A percentile compares a stretch with the other conserved stretches of the same genome.
Conservation (phyloP, 345 rosid species). For the Kandelia obovata region DNA sequence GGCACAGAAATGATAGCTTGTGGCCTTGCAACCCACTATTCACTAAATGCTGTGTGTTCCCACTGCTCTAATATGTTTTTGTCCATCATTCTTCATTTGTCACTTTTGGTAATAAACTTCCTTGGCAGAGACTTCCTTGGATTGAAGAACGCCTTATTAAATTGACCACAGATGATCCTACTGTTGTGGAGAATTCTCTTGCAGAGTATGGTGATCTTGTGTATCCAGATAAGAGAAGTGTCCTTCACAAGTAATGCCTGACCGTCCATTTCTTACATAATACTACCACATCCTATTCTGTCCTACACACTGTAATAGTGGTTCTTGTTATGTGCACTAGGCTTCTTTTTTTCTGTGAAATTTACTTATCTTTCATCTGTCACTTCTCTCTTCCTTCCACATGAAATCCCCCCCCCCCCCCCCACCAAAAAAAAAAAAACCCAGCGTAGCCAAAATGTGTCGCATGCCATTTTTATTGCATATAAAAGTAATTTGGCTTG, state of each 20-base stretch:
- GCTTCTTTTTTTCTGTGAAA: background rate
- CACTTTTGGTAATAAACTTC: conserved; percentile 17
- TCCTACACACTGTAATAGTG: background rate
- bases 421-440: no score
- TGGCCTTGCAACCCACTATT: conserved; percentile 89
- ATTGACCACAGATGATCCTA: conserved; percentile 71
- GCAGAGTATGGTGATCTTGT: conserved; percentile 85
- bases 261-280: conserved; percentile 5
- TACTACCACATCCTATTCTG: background rate
- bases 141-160: conserved; percentile 79
- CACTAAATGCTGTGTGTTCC: conserved; percentile 57
- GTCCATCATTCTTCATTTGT: background rate
- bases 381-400: no score
- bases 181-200: conserved; percentile 71
- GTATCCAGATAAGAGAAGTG: conserved; percentile 59
- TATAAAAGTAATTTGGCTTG: no score
- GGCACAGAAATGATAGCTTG: conserved; percentile 91
- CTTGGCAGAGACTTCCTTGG: conserved; percentile 61
- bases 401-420: no score
- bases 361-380: no score
- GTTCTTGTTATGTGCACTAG: background rate
- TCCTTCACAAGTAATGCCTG: conserved; percentile 56
- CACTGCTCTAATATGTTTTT: conserved; percentile 15
- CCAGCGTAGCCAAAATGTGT: no score
- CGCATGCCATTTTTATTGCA: no score